Base-by-base conservation (phyloP, 371 early-diverging fungal species). In the Rhizomucor miehei region DNA sequence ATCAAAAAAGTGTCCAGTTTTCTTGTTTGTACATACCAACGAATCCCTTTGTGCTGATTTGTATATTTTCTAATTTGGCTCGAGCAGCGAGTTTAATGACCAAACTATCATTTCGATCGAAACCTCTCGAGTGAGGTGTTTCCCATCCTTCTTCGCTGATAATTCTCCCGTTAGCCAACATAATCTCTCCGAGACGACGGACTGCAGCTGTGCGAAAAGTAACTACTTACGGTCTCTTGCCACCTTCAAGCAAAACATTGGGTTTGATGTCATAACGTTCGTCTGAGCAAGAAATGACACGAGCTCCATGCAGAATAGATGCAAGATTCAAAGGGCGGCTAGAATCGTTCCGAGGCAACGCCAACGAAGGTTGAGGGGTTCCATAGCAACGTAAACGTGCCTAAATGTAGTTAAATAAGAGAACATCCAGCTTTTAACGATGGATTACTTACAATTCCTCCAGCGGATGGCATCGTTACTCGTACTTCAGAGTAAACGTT, bases 371-470 rank as follows among this genome's bases (percentile, higher is more conserved):
- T 19, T 66, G 63, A 41, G 91, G 83, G 12, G 71, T 71, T 2
- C 94, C 94, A 64, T 84, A 90, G 35, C 82, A 85, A 20, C 93
- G 81, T 51, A 92, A 80, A 16, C 94, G 85, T 25, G 81, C 80
- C 81, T 81, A 48, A 45, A 19, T 9, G 21, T 24, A 23, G 0
- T 12, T 29, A 29, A 8, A 29, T 5, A 29, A 5, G 29, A 29
- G 29, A n/a, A n/a, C n/a, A n/a, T n/a, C n/a, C n/a, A n/a, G n/a
- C n/a, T n/a, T n/a, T n/a, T n/a, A n/a, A n/a, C n/a, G n/a, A n/a
- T n/a, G n/a, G 8, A 36, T 35, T 14, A 51, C 60, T 49, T 63
- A 85, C 86, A 48, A 92, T 80, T 34, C 93, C 94, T 48, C 93
- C 93, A 57, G 91, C 93, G 6, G 93, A 92, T 57, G 80, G 85